Base-by-base conservation (phyloP, 2,329 filamentous ascomycete species). In the Colletotrichum chrysophilum region DNA sequence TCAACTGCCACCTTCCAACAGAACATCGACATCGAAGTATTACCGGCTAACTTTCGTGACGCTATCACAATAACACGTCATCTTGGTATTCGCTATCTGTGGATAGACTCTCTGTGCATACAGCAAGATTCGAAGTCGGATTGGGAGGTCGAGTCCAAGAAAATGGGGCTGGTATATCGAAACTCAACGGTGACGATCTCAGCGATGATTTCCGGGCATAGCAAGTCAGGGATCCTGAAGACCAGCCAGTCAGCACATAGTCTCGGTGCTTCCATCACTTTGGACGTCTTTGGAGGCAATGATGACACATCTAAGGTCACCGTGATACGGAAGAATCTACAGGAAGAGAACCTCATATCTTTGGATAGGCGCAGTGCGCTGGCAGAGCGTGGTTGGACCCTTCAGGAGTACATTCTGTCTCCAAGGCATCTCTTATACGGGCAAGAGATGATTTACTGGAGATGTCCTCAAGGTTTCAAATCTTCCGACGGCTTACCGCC, bases 41-140 rank as follows among this genome's bases (percentile, higher is more conserved):
- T 73, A n/a, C 60, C 73, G 6, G 26, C 24, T 5, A 73, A 66
- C 36, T 73, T 68, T 5, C 55, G 43, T 5, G 68, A 78, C 28
- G 68, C 77, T 16, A 76, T 78, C 24, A 58, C 56, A 9, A 61
- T 70, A 21, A 75, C 70, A 8, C 34, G 64, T 8, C 18, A 70
- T n/a, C 65, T 79, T 5, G 71, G 58, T 1, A 70, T 79, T 10
- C 60, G 30, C 4, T 79, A 77, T 32, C 61, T 80, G 2, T 79
- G 78, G 78, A 76, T 79, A 30, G 78, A 79, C 52, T 72, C 68
- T 8, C 66, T 77, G 4, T 79, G 77, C 36, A 79, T 79, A 14
- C 55, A 79, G 9, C 76, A 80, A 28, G 72, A 79, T 26, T 77
- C 73, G 0, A 75, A 75, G 28, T 28, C 68, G 4, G 77, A 79